Percentiles rank a stretch among this genome's conserved stretches.
phyloP scores from a whole-genome alignment of 2,329 filamentous ascomycete genomes.

The Colletotrichum sidae region DNA sequence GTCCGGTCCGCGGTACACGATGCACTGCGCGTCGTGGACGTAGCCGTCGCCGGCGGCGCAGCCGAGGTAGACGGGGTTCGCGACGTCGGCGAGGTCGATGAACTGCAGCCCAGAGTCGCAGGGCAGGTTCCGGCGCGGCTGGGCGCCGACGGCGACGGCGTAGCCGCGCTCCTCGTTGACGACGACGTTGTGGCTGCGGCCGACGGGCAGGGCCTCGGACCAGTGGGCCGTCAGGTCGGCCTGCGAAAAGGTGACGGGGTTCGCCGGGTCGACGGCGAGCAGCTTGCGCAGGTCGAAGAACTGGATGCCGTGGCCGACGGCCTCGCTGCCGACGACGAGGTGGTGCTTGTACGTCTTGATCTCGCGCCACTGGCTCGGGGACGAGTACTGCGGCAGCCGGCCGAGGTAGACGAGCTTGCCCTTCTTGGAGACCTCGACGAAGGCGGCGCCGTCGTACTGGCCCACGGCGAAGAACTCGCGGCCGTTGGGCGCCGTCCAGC shows the following conservation, averaged over 20 bases:
- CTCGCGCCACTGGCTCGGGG: conserved; percentile 47
- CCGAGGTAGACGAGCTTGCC: conserved; percentile 56
- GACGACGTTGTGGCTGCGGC: conserved; percentile 60
- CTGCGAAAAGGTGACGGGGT: conserved; percentile 44
- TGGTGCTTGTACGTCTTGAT: conserved; percentile 48
- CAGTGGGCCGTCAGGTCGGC: conserved; percentile 46
- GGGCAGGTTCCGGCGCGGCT: conserved; percentile 49
- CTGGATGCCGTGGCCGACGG: conserved; percentile 64
- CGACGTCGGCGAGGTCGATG: conserved; percentile 65
- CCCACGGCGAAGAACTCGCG: conserved; percentile 49
- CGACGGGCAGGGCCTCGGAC: conserved; percentile 47
- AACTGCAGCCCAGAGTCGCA: conserved; percentile 67
- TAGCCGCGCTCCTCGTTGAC: conserved; percentile 58
- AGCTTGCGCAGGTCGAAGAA: conserved; percentile 70
- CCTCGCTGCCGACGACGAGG: conserved; percentile 49
- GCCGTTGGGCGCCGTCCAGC: conserved; percentile 54
- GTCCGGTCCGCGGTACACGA: conserved; percentile 66
- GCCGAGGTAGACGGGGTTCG: conserved; percentile 64
- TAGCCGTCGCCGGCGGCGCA: conserved; percentile 67
- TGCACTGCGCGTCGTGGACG: conserved; percentile 70
- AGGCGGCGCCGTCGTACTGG: conserved; percentile 52
- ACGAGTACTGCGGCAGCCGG: conserved; percentile 51
- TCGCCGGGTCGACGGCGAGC: conserved; percentile 52
- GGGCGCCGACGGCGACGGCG: conserved; percentile 57
- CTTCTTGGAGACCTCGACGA: conserved; percentile 53